Base-by-base conservation (phyloP, 2,329 filamentous ascomycete genomes). In the Aaosphaeria pasadenensis region DNA sequence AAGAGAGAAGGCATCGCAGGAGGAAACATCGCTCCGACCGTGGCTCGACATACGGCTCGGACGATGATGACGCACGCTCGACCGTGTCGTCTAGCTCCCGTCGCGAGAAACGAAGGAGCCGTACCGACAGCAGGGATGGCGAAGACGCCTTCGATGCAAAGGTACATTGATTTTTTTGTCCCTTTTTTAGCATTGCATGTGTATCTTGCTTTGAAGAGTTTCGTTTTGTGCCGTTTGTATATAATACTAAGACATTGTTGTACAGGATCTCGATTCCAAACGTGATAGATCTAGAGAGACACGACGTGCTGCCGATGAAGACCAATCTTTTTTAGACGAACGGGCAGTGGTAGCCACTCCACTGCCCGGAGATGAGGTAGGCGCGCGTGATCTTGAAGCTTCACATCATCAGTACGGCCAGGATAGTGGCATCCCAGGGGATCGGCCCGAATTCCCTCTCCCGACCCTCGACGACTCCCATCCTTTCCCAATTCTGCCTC, bases 301-400 rank as follows among this genome's bases (percentile, higher is more conserved):
- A 54, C 57, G 57, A 54, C 54, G 58, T 52, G 48, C 56, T 33
- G 46, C 40, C 43, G 62, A 71, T 66, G 72, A 63, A 64, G 70
- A 62, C 51, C 65, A 77, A 73, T 78, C 81, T 84, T 84, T 84
- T 84, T 83, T 84, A 85, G 81, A 68, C 65, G 73, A 74, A 72
- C 74, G 79, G 80, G 80, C 78, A 78, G 81, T 82, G 79, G 78
- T 78, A 56, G 61, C 53, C 57, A 62, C 60, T 72, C 76, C 76
- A 71, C 67, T 69, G 71, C 73, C 72, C 71, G 68, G 53, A 66
- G 65, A 52, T 65, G 66, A 69, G 62, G 47, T 56, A 54, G 41
- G 42, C n/a, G 46, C 53, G 48, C 45, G 43, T 36, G 9, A 36
- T 36, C 9, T n/a, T n/a, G n/a, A 36, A 36, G 33, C n/a, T n/a